Percentiles rank a stretch among this genome's conserved stretches.
These are phyloP conservation scores for Bombardia bombarda DNA, from an alignment of 495 filamentous ascomycete genomes.

Conservation along the genomic window DNA sequence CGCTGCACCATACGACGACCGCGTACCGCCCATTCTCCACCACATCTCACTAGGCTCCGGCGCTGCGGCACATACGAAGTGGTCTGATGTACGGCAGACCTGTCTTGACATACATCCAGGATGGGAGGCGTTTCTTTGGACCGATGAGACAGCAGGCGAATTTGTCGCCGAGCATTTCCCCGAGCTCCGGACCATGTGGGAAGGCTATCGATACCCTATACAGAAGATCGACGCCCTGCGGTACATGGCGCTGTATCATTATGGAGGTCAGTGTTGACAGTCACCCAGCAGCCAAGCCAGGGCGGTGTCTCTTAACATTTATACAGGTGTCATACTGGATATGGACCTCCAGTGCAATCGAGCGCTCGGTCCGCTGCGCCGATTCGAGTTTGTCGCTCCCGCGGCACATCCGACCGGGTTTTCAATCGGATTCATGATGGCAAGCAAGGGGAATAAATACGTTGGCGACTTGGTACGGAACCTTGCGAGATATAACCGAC, in stretches of 20 bases:
- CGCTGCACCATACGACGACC: slow-evolving; percentile 21
- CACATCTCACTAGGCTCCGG: slow-evolving; percentile 29
- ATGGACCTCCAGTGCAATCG: slow-evolving; percentile 36
- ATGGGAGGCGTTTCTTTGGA: slow-evolving; percentile 31
- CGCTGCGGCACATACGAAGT: slow-evolving; percentile 15
- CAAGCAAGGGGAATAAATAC: slow-evolving; percentile 23
- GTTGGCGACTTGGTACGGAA: slow-evolving; percentile 25
- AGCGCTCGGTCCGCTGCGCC: slow-evolving; percentile 28
- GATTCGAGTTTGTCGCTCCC: slow-evolving; percentile 34
- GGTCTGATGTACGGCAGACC: slow-evolving; percentile 24
- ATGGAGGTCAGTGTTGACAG: slow-evolving; percentile 17
- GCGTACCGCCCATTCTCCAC: slow-evolving; percentile 29
- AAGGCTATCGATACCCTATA: slow-evolving; percentile 24
- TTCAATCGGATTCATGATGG: slow-evolving; percentile 39
- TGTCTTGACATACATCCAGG: slow-evolving; percentile 29
- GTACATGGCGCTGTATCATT: slow-evolving; percentile 30
- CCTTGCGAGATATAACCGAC: slow-evolving; percentile 24
- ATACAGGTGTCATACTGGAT: slow-evolving; percentile 27
- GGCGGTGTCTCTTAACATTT: background rate
- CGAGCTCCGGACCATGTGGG: slow-evolving; percentile 19
- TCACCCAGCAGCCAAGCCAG: background rate
- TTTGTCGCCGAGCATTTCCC: slow-evolving; percentile 26
- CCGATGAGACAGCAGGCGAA: slow-evolving; percentile 21
- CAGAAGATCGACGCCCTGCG: slow-evolving; percentile 28
- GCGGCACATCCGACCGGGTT: slow-evolving; percentile 31